Percentiles rank a stretch among this genome's conserved stretches.
phyloP scores from a whole-genome alignment of 202 grass and related monocot species.

The Panicum virgatum region DNA sequence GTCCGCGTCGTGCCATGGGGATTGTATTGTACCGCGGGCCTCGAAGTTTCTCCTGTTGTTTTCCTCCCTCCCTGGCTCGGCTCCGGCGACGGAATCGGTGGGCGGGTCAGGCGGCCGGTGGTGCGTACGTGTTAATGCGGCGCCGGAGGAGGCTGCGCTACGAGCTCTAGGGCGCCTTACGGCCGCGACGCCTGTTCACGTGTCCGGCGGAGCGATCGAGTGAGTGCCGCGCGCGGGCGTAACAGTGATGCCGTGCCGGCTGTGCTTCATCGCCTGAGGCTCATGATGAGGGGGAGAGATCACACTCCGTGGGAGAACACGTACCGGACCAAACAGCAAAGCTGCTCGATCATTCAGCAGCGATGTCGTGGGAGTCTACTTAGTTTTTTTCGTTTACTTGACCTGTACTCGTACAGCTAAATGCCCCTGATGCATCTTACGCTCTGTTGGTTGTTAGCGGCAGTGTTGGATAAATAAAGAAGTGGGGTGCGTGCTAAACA shows the following conservation, averaged over 20 bases:
- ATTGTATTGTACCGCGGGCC: slow-evolving; percentile 32
- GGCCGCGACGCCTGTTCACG: background rate
- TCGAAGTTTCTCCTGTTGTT: slow-evolving; percentile 41
- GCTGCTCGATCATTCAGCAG: background rate
- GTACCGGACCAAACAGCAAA: background rate
- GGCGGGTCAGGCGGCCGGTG: background rate
- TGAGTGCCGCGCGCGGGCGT: background rate
- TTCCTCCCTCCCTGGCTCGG: background rate
- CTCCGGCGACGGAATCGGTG: background rate
- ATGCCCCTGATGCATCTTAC: background rate
- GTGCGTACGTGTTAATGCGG: background rate
- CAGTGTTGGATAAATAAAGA: background rate
- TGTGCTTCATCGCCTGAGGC: background rate
- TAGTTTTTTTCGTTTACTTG: background rate
- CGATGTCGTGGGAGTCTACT: background rate
- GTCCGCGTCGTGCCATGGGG: slow-evolving; percentile 30
- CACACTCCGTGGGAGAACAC: background rate
- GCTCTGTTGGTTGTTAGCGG: background rate
- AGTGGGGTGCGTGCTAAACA: background rate
- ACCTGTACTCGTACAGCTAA: background rate
- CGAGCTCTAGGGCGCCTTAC: background rate
- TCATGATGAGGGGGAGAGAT: background rate
- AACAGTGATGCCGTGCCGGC: background rate
- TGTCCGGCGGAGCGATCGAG: background rate
- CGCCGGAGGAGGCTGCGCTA: background rate